phyloP scores from a whole-genome alignment of 164 flowering plant genomes.

The Malania oleifera region DNA sequence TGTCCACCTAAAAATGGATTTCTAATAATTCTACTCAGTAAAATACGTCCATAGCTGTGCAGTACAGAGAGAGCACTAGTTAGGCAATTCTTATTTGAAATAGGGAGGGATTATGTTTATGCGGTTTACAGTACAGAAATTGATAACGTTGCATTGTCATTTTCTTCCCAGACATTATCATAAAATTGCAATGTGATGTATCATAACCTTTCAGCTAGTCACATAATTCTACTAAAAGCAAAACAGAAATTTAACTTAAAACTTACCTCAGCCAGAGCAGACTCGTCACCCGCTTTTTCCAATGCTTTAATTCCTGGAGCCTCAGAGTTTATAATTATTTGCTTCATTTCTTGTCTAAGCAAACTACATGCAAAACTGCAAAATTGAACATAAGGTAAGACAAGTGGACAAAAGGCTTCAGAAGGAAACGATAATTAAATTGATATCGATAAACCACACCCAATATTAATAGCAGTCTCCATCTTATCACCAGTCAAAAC shows the following conservation, averaged over 20 bases:
- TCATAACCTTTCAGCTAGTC: not conserved
- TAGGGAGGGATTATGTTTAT: too few species aligned
- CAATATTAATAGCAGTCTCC: conserved; percentile 78
- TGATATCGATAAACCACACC: conserved; percentile 24
- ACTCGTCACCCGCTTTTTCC: conserved; percentile 34
- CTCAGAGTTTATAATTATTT: conserved; percentile 53
- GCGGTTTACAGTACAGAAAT: too few species aligned
- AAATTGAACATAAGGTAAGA: conserved; percentile 1
- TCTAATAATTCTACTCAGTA: too few species aligned
- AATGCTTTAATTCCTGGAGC: conserved; percentile 32
- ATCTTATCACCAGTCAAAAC: conserved; percentile 78
- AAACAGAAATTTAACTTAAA: not conserved
- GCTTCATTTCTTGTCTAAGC: conserved; percentile 71
- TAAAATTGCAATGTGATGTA: not conserved
- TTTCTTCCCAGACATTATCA: not conserved
- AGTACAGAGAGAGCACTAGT: too few species aligned
- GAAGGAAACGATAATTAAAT: not conserved
- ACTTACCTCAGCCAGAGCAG: conserved; percentile 27
- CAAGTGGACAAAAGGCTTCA: not conserved
- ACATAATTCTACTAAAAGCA: not conserved
- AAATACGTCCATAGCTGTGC: too few species aligned
- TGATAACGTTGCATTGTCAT: too few species aligned
- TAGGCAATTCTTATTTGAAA: too few species aligned
- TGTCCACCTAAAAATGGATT: too few species aligned
- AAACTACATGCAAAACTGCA: conserved; percentile 70